Evolutionary conservation across 2,329 filamentous ascomycete genomes (phyloP), one percentile per base, ranked within the genome.

Genomic region (Metarhizium rileyi): DNA sequence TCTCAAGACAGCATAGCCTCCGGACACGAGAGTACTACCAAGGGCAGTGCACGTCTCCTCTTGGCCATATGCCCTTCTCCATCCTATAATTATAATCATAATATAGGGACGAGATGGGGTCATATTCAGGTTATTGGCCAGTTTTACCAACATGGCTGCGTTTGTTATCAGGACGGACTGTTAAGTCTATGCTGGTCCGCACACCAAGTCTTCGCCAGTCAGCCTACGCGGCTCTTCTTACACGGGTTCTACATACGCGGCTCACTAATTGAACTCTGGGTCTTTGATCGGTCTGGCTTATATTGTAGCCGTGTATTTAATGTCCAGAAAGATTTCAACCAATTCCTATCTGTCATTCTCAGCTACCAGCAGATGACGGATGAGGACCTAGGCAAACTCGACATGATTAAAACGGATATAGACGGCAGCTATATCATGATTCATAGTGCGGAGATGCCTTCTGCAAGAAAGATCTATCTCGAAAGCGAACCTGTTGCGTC

Each of bases 281-380:
- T 64, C 38, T 68, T 69, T 56, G 66, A 68, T 56, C 58, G 66
- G 51, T 66, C 64, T 47, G 64, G 66, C 27, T 45, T 62, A 44
- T 68, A 66, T 50, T 61, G 58, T 33, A 61, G 60, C 51, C 55
- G 63, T 6, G 7, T 55, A 43, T 59, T 67, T 41, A 55, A 68
- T 55, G 41, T 65, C 46, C 56, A 43, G 27, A 52, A 60, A 52
- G 56, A 66, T 26, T 59, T 59, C 20, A 23, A 46, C n/a, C 53
- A 55, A 44, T 61, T 67, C 47, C 53, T 66, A 22, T 56, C 56
- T 25, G 48, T 62, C 38, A 49, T 65, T 47, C 53, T 58, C 30
- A 57, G 57, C 55, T 66, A 67, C 54, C 55, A 59, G 48, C 53
- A 27, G 41, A 66, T 66, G 61, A 59, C 58, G 5, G 52, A 58